Evolutionary conservation across 2,329 filamentous ascomycete species (phyloP), one percentile per base, ranked within the genome.

Genomic region (Trichoderma semiorbis): DNA sequence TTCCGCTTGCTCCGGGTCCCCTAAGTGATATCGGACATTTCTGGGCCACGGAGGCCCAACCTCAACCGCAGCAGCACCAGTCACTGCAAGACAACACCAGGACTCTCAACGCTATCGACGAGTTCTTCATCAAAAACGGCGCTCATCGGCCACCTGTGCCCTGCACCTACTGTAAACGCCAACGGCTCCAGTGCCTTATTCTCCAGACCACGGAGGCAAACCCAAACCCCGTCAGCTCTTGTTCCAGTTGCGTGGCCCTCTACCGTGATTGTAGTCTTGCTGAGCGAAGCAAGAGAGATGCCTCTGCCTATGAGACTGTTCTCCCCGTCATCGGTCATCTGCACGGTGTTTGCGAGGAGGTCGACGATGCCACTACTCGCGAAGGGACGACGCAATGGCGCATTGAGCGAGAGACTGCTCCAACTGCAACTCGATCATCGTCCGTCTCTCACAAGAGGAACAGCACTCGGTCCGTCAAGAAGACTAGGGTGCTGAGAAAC

Each of bases 251-350:
- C 70, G 85, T 85, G 5, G 85, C 84, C 0, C 77, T 87, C 2
- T 86, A 85, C 70, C 79, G 85, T 1, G 83, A 85, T 72, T 87
- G 85, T 75, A 86, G 85, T 65, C 78, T 86, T 6, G 81, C 85
- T 1, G 82, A 75, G 72, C 71, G 80, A 14, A 79, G 81, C 21
- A 87, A 87, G 73, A 81, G 85, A 10, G 78, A 81, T 2, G 80
- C 84, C 0, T 84, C 81, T 0, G 76, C 79, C 2, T 87, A 86
- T 74, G 85, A 87, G 75, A 86, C 84, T 0, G 75, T 80, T 0
- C 75, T 80, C 11, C 85, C 85, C 0, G 85, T 86, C 11, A 81
- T 86, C 28, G 84, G 84, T 2, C 83, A 84, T 68, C 79, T 86
- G 0, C 85, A 87, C 55, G 85, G 85, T 2, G 80, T 87, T 5